Conservation (phyloP, 2,329 filamentous ascomycete genomes). For the Epichloe gansuensis region DNA sequence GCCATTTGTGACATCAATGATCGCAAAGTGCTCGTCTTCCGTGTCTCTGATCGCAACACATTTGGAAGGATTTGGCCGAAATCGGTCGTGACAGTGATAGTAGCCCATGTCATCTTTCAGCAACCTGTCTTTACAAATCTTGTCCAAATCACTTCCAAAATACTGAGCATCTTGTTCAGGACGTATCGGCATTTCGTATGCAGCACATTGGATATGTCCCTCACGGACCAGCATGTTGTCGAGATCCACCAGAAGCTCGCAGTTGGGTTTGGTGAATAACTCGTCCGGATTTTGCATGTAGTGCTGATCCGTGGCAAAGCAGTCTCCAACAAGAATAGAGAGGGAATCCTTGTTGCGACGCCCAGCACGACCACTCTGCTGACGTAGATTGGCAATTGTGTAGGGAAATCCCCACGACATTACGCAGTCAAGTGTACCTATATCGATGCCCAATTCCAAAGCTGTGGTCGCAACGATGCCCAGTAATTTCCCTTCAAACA, state of each 20-base stretch:
- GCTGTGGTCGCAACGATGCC: constrained; percentile 92
- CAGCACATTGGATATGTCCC: constrained; percentile 90
- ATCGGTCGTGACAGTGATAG: constrained; percentile 81
- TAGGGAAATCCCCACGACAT: constrained; percentile 92
- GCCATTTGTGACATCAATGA: constrained; percentile 75
- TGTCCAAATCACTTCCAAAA: constrained; percentile 61
- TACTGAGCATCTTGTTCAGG: constrained; percentile 62
- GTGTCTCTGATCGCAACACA: constrained; percentile 83
- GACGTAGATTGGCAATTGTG: constrained; percentile 83
- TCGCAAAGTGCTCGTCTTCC: constrained; percentile 80
- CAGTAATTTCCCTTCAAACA: constrained; percentile 90
- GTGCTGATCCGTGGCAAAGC: constrained; percentile 82
- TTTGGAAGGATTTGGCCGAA: constrained; percentile 70
- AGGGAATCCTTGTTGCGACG: constrained; percentile 87
- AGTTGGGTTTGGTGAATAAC: constrained; percentile 84
- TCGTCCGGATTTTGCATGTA: constrained; percentile 96
- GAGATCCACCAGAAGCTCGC: constrained; percentile 81
- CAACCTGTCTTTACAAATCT: constrained; percentile 63
- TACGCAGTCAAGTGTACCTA: constrained; percentile 86
- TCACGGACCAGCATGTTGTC: constrained; percentile 82
- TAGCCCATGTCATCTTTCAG: constrained; percentile 64
- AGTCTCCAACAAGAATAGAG: constrained; percentile 78
- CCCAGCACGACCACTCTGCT: constrained; percentile 88
- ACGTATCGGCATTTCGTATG: constrained; percentile 87
- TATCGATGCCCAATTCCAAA: constrained; percentile 87